Conservation (phyloP, 345 rosid genomes). For the Pugionium dolabratum region DNA sequence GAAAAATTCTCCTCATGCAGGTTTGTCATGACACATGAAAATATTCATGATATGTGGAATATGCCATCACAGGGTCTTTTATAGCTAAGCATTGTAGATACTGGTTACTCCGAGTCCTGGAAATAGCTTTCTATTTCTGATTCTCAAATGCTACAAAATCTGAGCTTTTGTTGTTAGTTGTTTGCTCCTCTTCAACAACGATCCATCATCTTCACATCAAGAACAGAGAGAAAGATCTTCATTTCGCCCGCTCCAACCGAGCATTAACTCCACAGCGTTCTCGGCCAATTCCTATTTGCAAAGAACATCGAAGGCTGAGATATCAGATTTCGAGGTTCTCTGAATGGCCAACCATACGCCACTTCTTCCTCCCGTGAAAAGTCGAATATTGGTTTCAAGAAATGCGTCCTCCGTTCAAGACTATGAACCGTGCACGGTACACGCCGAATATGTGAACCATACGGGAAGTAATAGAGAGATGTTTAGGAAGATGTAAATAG, state of each 20-base stretch:
- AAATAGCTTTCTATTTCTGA: too few species aligned
- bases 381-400: slow-evolving; percentile 43
- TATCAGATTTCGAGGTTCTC: slow-evolving; percentile 68
- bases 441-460: not conserved
- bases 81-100: not conserved
- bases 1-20: slow-evolving; percentile 74
- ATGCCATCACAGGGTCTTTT: not conserved
- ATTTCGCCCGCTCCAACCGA: slow-evolving; percentile 47
- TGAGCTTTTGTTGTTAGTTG: not conserved
- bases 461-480: slow-evolving; percentile 29
- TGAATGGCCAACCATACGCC: slow-evolving; percentile 72
- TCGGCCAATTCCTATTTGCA: slow-evolving; percentile 84
- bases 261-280: slow-evolving; percentile 83
- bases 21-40: slow-evolving; percentile 44
- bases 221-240: slow-evolving; percentile 53
- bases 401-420: slow-evolving; percentile 61
- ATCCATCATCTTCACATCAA: slow-evolving; percentile 43
- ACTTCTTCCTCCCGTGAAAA: slow-evolving; percentile 52
- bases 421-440: slow-evolving; percentile 42
- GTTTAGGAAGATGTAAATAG: slow-evolving; percentile 37
- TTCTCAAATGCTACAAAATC: not conserved
- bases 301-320: slow-evolving; percentile 98
- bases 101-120: not conserved
- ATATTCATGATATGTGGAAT: not conserved
- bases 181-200: slow-evolving; percentile 25